Evolutionary conservation across 495 filamentous ascomycete genomes (phyloP).

Genomic region (Xylaria palmicola): DNA sequence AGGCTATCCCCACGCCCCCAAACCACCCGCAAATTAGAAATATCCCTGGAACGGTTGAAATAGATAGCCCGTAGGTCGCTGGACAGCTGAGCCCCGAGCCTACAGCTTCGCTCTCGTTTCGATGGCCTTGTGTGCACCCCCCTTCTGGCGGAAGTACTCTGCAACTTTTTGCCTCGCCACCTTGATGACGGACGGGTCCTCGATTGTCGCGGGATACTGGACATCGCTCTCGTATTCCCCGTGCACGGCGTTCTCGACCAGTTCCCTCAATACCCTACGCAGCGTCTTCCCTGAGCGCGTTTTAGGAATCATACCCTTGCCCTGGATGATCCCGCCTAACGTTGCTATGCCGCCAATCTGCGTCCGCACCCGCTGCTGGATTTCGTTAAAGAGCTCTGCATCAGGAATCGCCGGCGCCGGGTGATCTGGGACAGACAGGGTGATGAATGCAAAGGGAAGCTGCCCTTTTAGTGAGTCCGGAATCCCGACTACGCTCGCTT

Average conservation of each 20-base stretch:
- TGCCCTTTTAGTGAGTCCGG: conserved; percentile 86
- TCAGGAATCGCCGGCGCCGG: conserved; percentile 47
- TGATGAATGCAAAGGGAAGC: conserved; percentile 86
- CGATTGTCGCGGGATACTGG: conserved; percentile 53
- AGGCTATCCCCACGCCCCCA: no score
- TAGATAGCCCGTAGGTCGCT: not conserved
- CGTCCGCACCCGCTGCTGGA: conserved; percentile 67
- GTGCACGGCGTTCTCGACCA: conserved; percentile 67
- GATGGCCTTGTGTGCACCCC: conserved; percentile 48
- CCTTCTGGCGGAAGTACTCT: conserved; percentile 48
- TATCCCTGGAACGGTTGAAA: no score
- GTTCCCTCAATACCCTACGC: conserved; percentile 72
- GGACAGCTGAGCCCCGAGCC: not conserved
- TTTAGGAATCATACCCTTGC: conserved; percentile 88
- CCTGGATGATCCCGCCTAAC: conserved; percentile 79
- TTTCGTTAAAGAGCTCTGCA: conserved; percentile 46
- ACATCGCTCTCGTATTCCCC: conserved; percentile 52
- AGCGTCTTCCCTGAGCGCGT: conserved; percentile 87
- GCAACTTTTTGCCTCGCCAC: conserved; percentile 47
- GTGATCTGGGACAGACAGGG: conserved; percentile 50
- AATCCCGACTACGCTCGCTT: conserved; percentile 81
- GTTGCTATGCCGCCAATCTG: conserved; percentile 87
- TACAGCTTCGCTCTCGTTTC: conserved; percentile 61
- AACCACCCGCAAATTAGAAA: not conserved
- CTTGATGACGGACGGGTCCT: conserved; percentile 50